Evolutionary conservation across 1,139 yeast species (phyloP).

Genomic region (Kodamaea sp.): DNA sequence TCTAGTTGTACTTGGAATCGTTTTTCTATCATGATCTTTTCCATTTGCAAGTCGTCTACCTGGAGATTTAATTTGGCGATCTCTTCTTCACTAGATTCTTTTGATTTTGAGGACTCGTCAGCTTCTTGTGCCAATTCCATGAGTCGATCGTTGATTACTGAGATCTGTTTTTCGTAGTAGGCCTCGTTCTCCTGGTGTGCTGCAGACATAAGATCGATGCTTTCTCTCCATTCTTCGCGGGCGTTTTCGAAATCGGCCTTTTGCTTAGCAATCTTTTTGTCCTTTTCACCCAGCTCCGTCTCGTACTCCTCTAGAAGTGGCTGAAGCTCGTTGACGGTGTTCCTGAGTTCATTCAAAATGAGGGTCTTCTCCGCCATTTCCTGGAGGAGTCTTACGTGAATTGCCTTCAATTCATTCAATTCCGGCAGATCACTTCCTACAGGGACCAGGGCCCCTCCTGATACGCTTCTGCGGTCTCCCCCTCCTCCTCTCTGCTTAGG

Average conservation of each 20-base stretch:
- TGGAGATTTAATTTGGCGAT: slow-evolving; percentile 11
- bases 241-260: slow-evolving; percentile 52
- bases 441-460: slow-evolving; percentile 3
- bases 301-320: slow-evolving; percentile 50
- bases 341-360: slow-evolving; percentile 42
- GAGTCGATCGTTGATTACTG: slow-evolving; percentile 16
- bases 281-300: slow-evolving; percentile 41
- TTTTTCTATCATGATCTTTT: slow-evolving; percentile 15
- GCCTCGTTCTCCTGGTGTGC: slow-evolving; percentile 45
- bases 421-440: slow-evolving; percentile 11
- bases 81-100: slow-evolving; percentile 11
- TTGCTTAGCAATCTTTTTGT: slow-evolving; percentile 43
- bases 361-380: slow-evolving; percentile 38
- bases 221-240: slow-evolving; percentile 57
- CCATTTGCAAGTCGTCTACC: slow-evolving; percentile 15
- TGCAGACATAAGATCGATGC: slow-evolving; percentile 52
- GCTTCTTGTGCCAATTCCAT: slow-evolving; percentile 6
- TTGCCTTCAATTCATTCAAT: slow-evolving; percentile 15
- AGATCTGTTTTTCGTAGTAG: slow-evolving; percentile 32
- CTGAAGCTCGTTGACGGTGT: slow-evolving; percentile 47
- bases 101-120: slow-evolving; percentile 2
- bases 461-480: slow-evolving; percentile 3
- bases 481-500: slow-evolving; percentile 7
- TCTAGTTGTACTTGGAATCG: slow-evolving; percentile 16
- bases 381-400: slow-evolving; percentile 23